phyloP scores from a whole-genome alignment of 2,329 filamentous ascomycete species.

The Verticillium nubilum region DNA sequence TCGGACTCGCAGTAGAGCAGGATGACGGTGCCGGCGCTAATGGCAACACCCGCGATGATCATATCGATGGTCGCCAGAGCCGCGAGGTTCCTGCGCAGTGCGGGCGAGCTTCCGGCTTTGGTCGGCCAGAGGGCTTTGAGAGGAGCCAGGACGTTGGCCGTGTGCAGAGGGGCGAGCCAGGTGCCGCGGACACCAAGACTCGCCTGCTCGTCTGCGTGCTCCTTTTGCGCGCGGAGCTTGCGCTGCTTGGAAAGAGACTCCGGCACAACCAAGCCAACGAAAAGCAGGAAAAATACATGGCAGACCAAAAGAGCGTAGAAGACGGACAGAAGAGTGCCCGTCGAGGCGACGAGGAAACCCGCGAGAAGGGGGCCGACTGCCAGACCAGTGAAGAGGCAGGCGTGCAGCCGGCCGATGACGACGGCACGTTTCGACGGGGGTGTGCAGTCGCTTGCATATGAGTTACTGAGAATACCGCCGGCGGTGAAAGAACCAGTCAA shows the following conservation, averaged over 20 bases:
- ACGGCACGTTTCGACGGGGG: constrained; percentile 73
- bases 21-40: constrained; percentile 76
- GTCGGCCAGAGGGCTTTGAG: constrained; percentile 73
- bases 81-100: constrained; percentile 74
- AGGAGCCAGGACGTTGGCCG: constrained; percentile 66
- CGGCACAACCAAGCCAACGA: constrained; percentile 66
- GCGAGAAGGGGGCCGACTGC: constrained; percentile 80
- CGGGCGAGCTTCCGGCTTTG: constrained; percentile 51
- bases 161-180: constrained; percentile 20
- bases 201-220: constrained; percentile 45
- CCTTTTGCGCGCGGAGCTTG: constrained; percentile 65
- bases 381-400: constrained; percentile 82
- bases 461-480: constrained; percentile 68
- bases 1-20: constrained; percentile 78
- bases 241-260: constrained; percentile 77
- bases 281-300: constrained; percentile 68
- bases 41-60: constrained; percentile 72
- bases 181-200: constrained; percentile 23
- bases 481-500: constrained; percentile 84
- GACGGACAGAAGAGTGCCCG: constrained; percentile 69
- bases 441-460: constrained; percentile 87
- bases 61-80: constrained; percentile 76
- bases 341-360: constrained; percentile 71
- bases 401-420: constrained; percentile 84
- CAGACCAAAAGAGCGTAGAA: constrained; percentile 77